phyloP scores from a whole-genome alignment of 495 filamentous ascomycete genomes.

The Cercophora scortea region DNA sequence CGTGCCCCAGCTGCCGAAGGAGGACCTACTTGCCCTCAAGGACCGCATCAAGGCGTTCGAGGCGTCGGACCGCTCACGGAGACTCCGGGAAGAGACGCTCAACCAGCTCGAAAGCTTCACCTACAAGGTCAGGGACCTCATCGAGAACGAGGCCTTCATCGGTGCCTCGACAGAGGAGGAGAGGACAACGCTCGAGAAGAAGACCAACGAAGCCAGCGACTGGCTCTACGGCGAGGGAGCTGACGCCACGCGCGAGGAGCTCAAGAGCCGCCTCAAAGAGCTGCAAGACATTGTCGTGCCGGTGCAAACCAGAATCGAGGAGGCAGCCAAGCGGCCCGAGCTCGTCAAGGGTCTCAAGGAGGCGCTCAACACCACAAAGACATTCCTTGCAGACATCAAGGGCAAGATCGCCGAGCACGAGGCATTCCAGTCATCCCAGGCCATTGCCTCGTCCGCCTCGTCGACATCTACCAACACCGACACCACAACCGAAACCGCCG shows the following conservation, averaged over 20 bases:
- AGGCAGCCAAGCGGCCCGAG: conserved; percentile 57
- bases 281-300: conserved; percentile 65
- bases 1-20: conserved; percentile 44
- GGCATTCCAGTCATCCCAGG: conserved; percentile 35
- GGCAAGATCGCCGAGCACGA: conserved; percentile 39
- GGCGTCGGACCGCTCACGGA: conserved; percentile 67
- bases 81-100: conserved; percentile 74
- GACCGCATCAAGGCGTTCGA: conserved; percentile 73
- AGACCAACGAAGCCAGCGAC: conserved; percentile 61
- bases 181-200: conserved; percentile 52
- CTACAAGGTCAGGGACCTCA: conserved; percentile 76
- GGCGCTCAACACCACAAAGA: conserved; percentile 47
- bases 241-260: conserved; percentile 59
- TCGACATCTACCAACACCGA: conserved; percentile 28
- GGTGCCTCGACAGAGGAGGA: conserved; percentile 57
- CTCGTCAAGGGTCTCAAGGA: conserved; percentile 55
- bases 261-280: conserved; percentile 63
- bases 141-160: conserved; percentile 68
- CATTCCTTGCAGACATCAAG: conserved; percentile 45
- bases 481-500: conserved; percentile 27
- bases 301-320: conserved; percentile 59
- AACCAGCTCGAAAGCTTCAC: conserved; percentile 93
- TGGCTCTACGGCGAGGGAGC: conserved; percentile 88
- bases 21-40: conserved; percentile 58
- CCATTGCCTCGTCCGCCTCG: conserved; percentile 26